Conservation (phyloP, 73 alveolate species). For the Effrenium voratum region DNA sequence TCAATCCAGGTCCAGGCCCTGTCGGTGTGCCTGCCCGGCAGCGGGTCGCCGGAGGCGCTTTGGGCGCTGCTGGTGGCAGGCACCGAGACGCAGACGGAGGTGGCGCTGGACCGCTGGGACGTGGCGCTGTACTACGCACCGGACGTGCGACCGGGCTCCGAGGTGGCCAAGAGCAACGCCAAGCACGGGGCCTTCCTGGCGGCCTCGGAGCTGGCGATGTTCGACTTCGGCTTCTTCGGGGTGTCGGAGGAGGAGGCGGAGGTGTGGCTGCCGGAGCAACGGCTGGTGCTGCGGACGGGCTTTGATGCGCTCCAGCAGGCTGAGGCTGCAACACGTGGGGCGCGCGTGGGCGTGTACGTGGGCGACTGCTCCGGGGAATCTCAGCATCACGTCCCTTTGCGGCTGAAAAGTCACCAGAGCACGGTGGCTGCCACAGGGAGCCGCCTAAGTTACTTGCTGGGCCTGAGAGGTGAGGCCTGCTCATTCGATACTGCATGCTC, state of each 20-base stretch:
- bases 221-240: background rate
- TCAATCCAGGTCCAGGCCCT: constrained; percentile 43
- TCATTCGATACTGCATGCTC: constrained; percentile 84
- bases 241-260: constrained; percentile 15
- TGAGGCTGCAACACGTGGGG: background rate
- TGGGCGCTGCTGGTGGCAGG: constrained; percentile 66
- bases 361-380: constrained; percentile 85
- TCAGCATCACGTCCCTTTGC: background rate
- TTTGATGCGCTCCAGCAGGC: background rate
- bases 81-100: constrained; percentile 83
- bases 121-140: constrained; percentile 13
- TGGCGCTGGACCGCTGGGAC: constrained; percentile 64
- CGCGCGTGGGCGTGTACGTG: background rate
- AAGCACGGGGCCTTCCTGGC: constrained; percentile 73
- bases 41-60: constrained; percentile 2
- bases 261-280: constrained; percentile 74
- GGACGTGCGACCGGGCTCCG: background rate
- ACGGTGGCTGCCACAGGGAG: constrained; percentile 17
- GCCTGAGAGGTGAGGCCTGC: constrained; percentile 55
- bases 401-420: background rate
- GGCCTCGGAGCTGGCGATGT: constrained; percentile 11
- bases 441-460: constrained; percentile 30
- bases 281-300: constrained; percentile 58
- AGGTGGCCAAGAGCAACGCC: constrained; percentile 41
- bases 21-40: background rate